Evolutionary conservation across 1,284 basidiomycete species (phyloP).

Genomic region (Cryptococcus maquisensis): DNA sequence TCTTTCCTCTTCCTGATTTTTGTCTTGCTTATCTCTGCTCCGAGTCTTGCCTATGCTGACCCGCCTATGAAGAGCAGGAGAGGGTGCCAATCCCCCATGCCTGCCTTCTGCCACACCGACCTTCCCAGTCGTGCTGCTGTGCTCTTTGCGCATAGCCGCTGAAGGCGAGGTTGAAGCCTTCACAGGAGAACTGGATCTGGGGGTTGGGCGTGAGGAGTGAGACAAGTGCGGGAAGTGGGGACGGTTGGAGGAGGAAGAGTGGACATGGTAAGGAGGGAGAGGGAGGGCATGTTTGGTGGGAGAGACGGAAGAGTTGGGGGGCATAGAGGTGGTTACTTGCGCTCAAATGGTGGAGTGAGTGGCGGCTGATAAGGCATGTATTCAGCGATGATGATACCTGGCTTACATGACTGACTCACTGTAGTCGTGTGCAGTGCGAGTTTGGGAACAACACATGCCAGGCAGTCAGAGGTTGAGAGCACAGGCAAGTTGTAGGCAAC

Average conservation of each 20-base stretch:
- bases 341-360: background rate
- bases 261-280: constrained; percentile 6
- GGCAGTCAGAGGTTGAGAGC: background rate
- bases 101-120: too few species aligned
- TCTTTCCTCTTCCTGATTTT: too few species aligned
- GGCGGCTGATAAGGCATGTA: background rate
- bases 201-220: background rate
- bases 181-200: background rate
- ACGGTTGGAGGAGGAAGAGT: constrained; percentile 3
- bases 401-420: background rate
- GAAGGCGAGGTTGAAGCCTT: too few species aligned
- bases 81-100: too few species aligned
- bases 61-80: too few species aligned
- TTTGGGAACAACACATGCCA: constrained; percentile 1
- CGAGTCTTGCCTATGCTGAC: too few species aligned
- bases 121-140: too few species aligned
- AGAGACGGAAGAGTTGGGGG: constrained; percentile 2
- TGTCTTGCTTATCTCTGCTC: too few species aligned
- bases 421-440: background rate
- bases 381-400: background rate
- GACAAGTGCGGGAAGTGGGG: constrained; percentile 4
- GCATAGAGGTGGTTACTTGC: background rate
- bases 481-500: too few species aligned
- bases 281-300: constrained; percentile 6
- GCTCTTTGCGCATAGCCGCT: too few species aligned